Percentiles rank a stretch among this genome's conserved stretches.
Conservation (phyloP, 345 rosid genomes). For the Garcia nutans region DNA sequence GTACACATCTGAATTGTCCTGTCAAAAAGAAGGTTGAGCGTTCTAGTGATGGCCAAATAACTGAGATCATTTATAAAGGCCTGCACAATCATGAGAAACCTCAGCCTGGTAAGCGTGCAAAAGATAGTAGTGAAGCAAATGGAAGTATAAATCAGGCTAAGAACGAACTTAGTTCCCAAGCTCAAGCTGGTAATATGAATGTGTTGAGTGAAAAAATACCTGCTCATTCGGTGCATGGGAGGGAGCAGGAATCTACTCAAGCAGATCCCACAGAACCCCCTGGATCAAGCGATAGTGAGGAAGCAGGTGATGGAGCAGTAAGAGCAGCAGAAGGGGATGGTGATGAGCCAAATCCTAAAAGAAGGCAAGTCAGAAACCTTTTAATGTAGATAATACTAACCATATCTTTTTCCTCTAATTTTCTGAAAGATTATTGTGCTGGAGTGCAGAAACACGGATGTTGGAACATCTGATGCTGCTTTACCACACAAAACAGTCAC, state of each 20-base stretch:
- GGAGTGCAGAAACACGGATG: constrained; percentile 50
- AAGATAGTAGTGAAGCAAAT: constrained; percentile 42
- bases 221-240: constrained; percentile 28
- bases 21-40: constrained; percentile 97
- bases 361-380: constrained; percentile 47
- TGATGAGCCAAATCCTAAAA: constrained; percentile 66
- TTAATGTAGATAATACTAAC: background rate
- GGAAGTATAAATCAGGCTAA: constrained; percentile 41
- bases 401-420: constrained; percentile 4
- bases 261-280: constrained; percentile 31
- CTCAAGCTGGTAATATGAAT: constrained; percentile 28
- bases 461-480: constrained; percentile 39
- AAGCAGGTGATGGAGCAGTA: constrained; percentile 41
- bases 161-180: constrained; percentile 32
- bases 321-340: constrained; percentile 44
- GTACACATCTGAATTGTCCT: constrained; percentile 72
- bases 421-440: constrained; percentile 6
- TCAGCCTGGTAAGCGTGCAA: constrained; percentile 59
- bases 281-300: constrained; percentile 49
- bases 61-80: constrained; percentile 92
- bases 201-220: constrained; percentile 27
- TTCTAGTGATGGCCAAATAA: constrained; percentile 76
- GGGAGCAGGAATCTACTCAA: constrained; percentile 45
- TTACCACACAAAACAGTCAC: constrained; percentile 70
- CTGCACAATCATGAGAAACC: constrained; percentile 87